A percentile compares a stretch with the other conserved stretches of the same genome.
Conservation (phyloP, 1,139 yeast genomes). For the Candida labiduridarum region DNA sequence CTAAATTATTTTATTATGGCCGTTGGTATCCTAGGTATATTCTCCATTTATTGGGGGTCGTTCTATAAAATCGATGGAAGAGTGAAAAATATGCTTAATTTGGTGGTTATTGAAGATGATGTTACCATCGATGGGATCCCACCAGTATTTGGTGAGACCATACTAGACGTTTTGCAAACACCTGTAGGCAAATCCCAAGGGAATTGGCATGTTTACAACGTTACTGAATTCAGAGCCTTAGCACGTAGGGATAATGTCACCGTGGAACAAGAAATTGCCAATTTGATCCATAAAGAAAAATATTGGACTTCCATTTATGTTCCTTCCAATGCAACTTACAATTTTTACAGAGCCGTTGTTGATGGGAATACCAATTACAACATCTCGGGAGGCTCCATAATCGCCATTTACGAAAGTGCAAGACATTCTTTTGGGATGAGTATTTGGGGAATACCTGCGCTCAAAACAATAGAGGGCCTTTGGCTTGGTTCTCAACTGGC, state of each 20-base stretch:
- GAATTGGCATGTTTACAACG: conserved; percentile 44
- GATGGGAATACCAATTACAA: conserved; percentile 29
- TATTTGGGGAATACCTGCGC: conserved; percentile 15
- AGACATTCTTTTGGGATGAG: conserved; percentile 31
- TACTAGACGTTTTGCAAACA: conserved; percentile 18
- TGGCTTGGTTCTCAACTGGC: conserved; percentile 14
- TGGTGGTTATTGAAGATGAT: conserved; percentile 46
- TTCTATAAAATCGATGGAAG: conserved; percentile 31
- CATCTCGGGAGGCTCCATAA: conserved; percentile 25
- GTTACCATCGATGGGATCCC: conserved; percentile 25
- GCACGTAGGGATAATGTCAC: conserved; percentile 32
- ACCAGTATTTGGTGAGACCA: conserved; percentile 34
- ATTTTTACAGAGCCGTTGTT: conserved; percentile 30
- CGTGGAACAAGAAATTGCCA: conserved; percentile 30
- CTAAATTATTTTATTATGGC: conserved; percentile 29
- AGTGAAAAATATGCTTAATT: conserved; percentile 35
- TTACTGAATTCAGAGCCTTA: conserved; percentile 28
- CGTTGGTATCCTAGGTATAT: conserved; percentile 30
- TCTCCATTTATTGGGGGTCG: conserved; percentile 52
- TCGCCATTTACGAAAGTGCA: conserved; percentile 42
- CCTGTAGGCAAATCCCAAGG: conserved; percentile 29
- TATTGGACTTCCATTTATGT: conserved; percentile 50
- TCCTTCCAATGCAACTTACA: conserved; percentile 38
- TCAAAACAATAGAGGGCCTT: conserved; percentile 11
- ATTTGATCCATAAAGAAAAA: conserved; percentile 45